A percentile compares a stretch with the other conserved stretches of the same genome.
These are phyloP conservation scores for Oryza longistaminata DNA, from an alignment of 176 grass and related monocot species.

Conservation along the genomic window DNA sequence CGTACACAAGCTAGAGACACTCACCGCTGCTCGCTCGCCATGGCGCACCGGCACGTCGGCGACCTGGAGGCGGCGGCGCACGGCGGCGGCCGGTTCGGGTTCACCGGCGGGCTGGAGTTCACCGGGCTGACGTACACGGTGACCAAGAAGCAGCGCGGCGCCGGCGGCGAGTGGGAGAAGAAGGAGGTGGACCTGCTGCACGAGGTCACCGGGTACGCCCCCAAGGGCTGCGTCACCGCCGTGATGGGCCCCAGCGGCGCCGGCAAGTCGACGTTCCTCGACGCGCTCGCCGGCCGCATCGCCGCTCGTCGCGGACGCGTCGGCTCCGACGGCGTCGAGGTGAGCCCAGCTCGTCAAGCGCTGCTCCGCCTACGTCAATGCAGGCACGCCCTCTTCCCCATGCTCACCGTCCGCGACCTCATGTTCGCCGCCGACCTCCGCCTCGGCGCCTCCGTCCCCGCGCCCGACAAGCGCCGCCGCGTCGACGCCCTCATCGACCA, in stretches of 20 bases:
- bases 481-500: constrained; percentile 75
- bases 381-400: constrained; percentile 82
- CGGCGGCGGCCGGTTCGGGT: constrained; percentile 21
- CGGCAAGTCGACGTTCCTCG: constrained; percentile 84
- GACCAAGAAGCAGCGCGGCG: constrained; percentile 57
- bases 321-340: constrained; percentile 50
- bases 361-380: constrained; percentile 81
- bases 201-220: constrained; percentile 64
- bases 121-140: constrained; percentile 57
- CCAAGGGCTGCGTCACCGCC: constrained; percentile 67
- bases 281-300: constrained; percentile 71
- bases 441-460: constrained; percentile 47
- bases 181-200: constrained; percentile 75
- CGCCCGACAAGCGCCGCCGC: constrained; percentile 51
- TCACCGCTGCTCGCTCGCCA: not conserved
- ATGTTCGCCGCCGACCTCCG: constrained; percentile 78
- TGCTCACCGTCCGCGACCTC: constrained; percentile 84
- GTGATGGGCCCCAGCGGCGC: constrained; percentile 75
- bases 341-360: constrained; percentile 68
- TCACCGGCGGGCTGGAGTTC: constrained; percentile 65
- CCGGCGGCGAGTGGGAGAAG: constrained; percentile 49
- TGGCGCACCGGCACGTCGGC: constrained; percentile 46
- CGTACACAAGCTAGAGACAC: not conserved
- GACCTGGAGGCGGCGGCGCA: constrained; percentile 26
- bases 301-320: constrained; percentile 57